These are phyloP conservation scores for Polygonum maritimum DNA, from an alignment of 148 eudicot species.

Conservation along the genomic window DNA sequence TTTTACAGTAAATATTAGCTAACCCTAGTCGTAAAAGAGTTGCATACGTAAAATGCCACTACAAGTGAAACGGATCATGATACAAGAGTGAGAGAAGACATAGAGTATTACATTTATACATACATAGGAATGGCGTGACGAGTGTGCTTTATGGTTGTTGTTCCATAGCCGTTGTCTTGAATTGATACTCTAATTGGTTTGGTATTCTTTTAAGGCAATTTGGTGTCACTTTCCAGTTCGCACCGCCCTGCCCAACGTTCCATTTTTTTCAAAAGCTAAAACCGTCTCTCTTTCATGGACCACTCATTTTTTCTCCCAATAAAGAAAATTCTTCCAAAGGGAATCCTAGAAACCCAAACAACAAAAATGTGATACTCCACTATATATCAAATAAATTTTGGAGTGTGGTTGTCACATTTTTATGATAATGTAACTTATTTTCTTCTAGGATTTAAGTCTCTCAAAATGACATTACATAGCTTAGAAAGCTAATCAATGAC, in stretches of 20 bases:
- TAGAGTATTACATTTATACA: neutral
- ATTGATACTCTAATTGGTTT: neutral
- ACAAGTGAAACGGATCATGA: no score
- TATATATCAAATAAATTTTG: neutral
- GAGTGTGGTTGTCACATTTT: neutral
- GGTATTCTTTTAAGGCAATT: neutral
- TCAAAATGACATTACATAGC: no score
- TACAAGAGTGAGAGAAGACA: no score
- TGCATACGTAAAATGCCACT: no score
- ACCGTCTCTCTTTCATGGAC: constrained; percentile 9
- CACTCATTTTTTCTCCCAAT: neutral
- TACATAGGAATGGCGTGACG: neutral
- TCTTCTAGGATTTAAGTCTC: no score
- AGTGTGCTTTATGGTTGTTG: neutral
- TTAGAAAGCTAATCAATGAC: no score
- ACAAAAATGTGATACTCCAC: neutral
- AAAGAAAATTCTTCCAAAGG: neutral
- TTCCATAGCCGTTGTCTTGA: constrained; percentile 3
- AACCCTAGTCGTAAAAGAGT: no score
- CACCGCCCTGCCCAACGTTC: constrained; percentile 11
- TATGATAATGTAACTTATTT: no score
- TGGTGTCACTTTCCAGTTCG: constrained; percentile 1
- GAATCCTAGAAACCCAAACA: neutral
- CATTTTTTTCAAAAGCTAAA: neutral
- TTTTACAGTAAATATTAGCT: no score